phyloP scores from a whole-genome alignment of 2,329 filamentous ascomycete species.

The Diplodia mutila region DNA sequence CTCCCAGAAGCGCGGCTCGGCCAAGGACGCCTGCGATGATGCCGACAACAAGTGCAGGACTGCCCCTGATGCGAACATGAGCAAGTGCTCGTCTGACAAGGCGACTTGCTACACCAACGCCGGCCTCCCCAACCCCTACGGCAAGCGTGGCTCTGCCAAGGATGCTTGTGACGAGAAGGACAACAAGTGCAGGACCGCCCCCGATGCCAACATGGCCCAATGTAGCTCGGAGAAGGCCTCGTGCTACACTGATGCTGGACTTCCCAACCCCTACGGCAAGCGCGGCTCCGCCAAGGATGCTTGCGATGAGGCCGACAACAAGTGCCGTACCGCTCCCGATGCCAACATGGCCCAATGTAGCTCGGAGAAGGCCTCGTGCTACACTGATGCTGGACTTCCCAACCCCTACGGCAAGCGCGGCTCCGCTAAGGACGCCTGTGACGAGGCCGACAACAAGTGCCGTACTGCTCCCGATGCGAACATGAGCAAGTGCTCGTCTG shows the following conservation, averaged over 20 bases:
- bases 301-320: slow-evolving; percentile 9
- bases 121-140: slow-evolving; percentile 11
- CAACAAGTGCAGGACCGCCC: slow-evolving; percentile 5
- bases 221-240: neutral
- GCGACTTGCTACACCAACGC: neutral
- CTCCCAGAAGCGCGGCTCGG: neutral
- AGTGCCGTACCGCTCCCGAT: neutral
- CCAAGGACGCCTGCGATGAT: neutral
- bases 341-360: slow-evolving; percentile 1
- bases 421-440: no score
- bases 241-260: neutral
- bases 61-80: slow-evolving; percentile 14
- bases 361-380: slow-evolving; percentile 1
- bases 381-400: neutral
- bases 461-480: neutral
- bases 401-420: slow-evolving; percentile 17
- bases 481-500: neutral
- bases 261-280: slow-evolving; percentile 17
- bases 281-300: neutral
- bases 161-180: slow-evolving; percentile 2
- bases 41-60: slow-evolving; percentile 1
- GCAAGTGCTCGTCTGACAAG: neutral
- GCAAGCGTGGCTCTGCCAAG: slow-evolving; percentile 3
- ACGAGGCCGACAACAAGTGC: neutral
- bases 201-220: neutral